These are phyloP conservation scores for Adiantum capillusveneris DNA, from an alignment of 75 land plant genomes.

Conservation along the genomic window DNA sequence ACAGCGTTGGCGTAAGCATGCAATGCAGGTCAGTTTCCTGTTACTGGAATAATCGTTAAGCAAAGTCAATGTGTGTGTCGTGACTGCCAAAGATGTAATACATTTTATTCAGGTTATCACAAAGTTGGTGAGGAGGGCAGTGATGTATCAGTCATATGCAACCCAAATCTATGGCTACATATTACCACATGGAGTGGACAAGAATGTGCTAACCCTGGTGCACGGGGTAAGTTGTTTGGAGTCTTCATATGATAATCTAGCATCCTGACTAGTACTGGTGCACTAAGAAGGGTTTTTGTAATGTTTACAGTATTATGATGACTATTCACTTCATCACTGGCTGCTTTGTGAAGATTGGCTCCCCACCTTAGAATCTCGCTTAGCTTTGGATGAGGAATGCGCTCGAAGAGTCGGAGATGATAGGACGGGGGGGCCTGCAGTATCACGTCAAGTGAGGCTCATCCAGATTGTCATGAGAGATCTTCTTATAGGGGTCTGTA, in stretches of 20 bases:
- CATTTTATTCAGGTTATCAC: conserved; percentile 52
- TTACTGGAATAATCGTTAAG: too few relatives aligned
- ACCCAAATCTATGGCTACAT: conserved; percentile 87
- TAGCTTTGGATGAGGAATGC: conserved; percentile 82
- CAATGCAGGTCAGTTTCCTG: conserved; percentile 51
- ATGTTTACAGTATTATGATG: conserved; percentile 66
- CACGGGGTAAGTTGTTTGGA: conserved; percentile 56
- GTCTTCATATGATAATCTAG: neutral
- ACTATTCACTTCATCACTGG: conserved; percentile 88
- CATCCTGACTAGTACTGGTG: too few relatives aligned
- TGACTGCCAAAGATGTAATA: too few relatives aligned
- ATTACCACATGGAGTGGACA: conserved; percentile 19
- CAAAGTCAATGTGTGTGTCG: too few relatives aligned
- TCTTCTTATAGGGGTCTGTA: conserved; percentile 77
- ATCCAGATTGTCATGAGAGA: conserved; percentile 79
- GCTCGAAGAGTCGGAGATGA: conserved; percentile 85
- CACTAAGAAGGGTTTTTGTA: too few relatives aligned
- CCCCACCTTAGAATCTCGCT: conserved; percentile 73
- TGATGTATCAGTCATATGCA: conserved; percentile 78
- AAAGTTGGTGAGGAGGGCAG: conserved; percentile 49
- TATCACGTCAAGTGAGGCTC: conserved; percentile 62
- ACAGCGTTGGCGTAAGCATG: conserved; percentile 71
- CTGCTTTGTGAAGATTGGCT: conserved; percentile 83
- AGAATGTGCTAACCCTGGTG: conserved; percentile 50
- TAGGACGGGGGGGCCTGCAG: conserved; percentile 72